Base-by-base conservation (phyloP, 345 rosid genomes). In the Triadica sebifera region DNA sequence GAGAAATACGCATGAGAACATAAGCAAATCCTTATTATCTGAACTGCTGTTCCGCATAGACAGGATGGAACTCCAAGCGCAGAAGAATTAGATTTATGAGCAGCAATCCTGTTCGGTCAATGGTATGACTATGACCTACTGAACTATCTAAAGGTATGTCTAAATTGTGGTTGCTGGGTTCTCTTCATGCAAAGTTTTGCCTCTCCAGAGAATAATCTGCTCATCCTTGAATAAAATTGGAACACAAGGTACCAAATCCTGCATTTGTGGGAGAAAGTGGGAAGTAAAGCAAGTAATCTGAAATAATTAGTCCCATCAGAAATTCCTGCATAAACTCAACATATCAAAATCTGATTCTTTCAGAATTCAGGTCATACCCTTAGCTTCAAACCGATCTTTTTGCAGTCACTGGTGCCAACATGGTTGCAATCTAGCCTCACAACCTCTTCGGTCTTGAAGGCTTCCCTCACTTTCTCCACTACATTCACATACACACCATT, bases 401-500 rank as follows among this genome's bases (percentile, higher is more conserved):
- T 94, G 89, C 97, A 90, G 79, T 92, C 96, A 70, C 91, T 87
- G 69, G 84, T 81, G 11, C 97, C 98, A 37, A 84, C 93, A 79
- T 89, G 87, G 20, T 85, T 82, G 84, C 97, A 94, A 71, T 94
- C 93, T 37, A 92, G 86, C 75, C 93, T 89, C 84, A 89, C 89
- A 55, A 92, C 87, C 74, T 92, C 91, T 80, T 88, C 91, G 15
- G 75, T 80, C 68, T 82, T 41, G 55, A 94, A 87, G 13, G 93
- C 92, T 61, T 83, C 88, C 81, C 87, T 84, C 69, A 90, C 91
- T 78, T 81, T 88, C 71, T 77, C 97, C 79, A 86, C 95, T 2
- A 92, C 97, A 68, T 88, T 87, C 75, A 87, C 90, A 70, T 90
- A 90, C 66, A 92, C 95, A n/a, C 97, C 98, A 74, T 92, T 94